Evolutionary conservation across 78 protist species (phyloP).

Genomic region (Capsaspora owczarzaki): DNA sequence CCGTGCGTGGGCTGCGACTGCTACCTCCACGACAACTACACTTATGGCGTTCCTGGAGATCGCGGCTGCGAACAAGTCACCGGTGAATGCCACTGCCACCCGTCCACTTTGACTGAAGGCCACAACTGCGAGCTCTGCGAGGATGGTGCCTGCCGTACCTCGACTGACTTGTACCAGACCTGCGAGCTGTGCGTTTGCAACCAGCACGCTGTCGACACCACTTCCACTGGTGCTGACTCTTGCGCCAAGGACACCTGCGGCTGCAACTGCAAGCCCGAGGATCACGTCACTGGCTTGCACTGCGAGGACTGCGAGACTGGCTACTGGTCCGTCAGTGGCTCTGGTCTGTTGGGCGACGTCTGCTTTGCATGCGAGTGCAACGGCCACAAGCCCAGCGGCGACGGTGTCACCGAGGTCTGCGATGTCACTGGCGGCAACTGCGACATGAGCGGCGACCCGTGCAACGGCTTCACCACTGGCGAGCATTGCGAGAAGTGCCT

Average conservation of each 20-base stretch:
- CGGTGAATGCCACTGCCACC: conserved; percentile 2
- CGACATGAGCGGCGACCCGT: background rate
- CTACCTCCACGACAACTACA: background rate
- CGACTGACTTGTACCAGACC: background rate
- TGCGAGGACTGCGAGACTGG: conserved; percentile 6
- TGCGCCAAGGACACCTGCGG: background rate
- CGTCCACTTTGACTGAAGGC: background rate
- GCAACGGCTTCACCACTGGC: background rate
- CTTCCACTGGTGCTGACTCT: background rate
- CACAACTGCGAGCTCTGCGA: background rate
- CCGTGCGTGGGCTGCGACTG: background rate
- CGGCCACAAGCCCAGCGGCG: conserved; percentile 3
- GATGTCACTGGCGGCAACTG: background rate
- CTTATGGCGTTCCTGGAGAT: background rate
- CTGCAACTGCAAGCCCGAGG: background rate
- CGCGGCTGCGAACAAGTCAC: background rate
- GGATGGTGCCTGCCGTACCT: background rate
- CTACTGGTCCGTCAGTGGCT: background rate
- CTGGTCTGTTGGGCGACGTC: background rate
- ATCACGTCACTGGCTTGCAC: background rate
- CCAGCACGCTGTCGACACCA: background rate
- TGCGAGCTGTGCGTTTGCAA: background rate
- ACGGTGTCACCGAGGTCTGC: background rate
- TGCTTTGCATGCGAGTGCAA: background rate
- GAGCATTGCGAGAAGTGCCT: background rate